Evolutionary conservation across 768 basidiomycete genomes (phyloP), one percentile per base, ranked within the genome.

Genomic region (Steccherinum ochraceum): DNA sequence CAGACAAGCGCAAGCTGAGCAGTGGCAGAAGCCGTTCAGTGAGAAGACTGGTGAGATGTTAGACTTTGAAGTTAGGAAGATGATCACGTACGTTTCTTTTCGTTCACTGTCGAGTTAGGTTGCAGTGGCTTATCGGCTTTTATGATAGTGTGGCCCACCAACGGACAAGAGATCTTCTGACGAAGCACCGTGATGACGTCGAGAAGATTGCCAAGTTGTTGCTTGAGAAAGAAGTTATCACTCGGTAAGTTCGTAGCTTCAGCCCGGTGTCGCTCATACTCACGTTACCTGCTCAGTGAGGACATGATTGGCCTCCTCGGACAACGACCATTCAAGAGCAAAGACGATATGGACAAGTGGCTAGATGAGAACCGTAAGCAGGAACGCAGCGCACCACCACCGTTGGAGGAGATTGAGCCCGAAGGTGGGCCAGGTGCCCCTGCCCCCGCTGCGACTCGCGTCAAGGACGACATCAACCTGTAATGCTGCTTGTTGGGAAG

Each of bases 331-430:
- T 93, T 93, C 60, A 69, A 64, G n/a, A 81, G 80, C 56, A 73
- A 80, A 21, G 93, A 95, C 64, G 92, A 95, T 57, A 96, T 97
- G 94, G 93, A 96, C 71, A 89, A 87, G 64, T 95, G 93, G 88
- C 77, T 95, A n/a, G 92, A 95, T 61, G 80, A 86, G 63, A 80
- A 91, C 63, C 77, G 76, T 30, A 77, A 43, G 21, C 41, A 76
- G 39, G 80, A 80, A 59, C 75, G 76, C 45, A 80, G 79, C 57
- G 80, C 81, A n/a, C 81, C 81, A 19, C 80, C 84, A 35, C 83
- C 84, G 2, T 67, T 83, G 11, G 83, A 85, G 63, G n/a, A 68
- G 71, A 48, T 61, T 35, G 30, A 35, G 66, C 48, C 49, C 69
- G 46, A 35, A 16, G 30, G 30, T 35, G 30, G 51, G 55, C 49